phyloP scores from a whole-genome alignment of 2,329 filamentous ascomycete species.

The Colletotrichum noveboracense region DNA sequence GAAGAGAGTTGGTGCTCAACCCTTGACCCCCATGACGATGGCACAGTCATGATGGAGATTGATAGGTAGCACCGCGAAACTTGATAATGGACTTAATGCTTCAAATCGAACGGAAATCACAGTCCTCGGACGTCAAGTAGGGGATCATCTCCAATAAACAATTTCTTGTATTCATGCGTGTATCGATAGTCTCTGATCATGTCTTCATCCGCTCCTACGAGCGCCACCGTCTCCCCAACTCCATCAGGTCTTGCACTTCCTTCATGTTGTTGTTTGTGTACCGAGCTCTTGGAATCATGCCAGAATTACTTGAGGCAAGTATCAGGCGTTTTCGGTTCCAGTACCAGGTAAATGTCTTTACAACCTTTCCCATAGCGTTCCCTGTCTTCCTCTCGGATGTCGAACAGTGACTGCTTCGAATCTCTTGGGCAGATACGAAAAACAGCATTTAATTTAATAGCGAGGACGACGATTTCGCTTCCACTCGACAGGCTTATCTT shows the following conservation, averaged over 20 bases:
- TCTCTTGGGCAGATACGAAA: too few relatives aligned
- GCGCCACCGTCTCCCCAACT: rapidly evolving
- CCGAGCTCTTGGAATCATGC: rapidly evolving
- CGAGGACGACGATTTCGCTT: neutral
- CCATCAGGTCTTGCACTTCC: rapidly evolving
- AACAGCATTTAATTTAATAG: neutral
- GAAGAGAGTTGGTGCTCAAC: constrained; percentile 42
- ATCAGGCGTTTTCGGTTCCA: neutral
- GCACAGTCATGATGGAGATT: neutral
- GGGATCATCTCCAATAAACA: rapidly evolving
- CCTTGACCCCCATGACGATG: neutral
- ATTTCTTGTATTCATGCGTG: neutral
- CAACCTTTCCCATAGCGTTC: too few relatives aligned
- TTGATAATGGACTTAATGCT: neutral
- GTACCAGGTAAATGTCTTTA: too few relatives aligned
- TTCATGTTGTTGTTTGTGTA: neutral
- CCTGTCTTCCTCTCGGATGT: too few relatives aligned
- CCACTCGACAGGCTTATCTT: rapidly evolving
- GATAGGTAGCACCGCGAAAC: rapidly evolving
- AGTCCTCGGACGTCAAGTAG: neutral
- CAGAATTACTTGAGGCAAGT: neutral
- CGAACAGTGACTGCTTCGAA: too few relatives aligned
- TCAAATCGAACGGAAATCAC: neutral
- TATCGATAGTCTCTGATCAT: neutral
- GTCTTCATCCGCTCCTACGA: rapidly evolving